These are phyloP conservation scores for Solanum appendiculatum DNA, from an alignment of 257 asterid species.

Conservation along the genomic window DNA sequence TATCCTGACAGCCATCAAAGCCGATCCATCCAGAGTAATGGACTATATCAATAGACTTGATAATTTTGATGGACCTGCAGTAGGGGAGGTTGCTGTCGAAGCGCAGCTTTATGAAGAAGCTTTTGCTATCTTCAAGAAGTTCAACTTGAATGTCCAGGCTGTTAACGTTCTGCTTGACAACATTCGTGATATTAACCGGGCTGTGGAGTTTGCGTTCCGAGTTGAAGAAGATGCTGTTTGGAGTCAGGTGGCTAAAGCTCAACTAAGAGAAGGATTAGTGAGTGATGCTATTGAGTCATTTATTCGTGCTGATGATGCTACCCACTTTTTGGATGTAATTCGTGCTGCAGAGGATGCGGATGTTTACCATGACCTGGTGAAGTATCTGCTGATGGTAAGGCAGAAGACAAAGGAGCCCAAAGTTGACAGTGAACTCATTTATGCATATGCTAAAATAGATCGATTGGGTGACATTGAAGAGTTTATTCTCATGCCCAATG, in stretches of 20 bases:
- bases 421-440: constrained; percentile 97
- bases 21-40: constrained; percentile 97
- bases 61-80: constrained; percentile 99
- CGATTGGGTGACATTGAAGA: constrained; percentile 92
- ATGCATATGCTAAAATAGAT: constrained; percentile 97
- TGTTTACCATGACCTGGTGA: constrained; percentile 92
- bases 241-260: constrained; percentile 99
- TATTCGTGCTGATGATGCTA: constrained; percentile 94
- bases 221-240: constrained; percentile 98
- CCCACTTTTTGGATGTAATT: constrained; percentile 85
- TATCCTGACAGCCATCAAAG: constrained; percentile 92
- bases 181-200: constrained; percentile 84
- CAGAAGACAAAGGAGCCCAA: constrained; percentile 93
- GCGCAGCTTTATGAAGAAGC: constrained; percentile 93
- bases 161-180: constrained; percentile 85
- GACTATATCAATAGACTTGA: constrained; percentile 94
- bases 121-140: constrained; percentile 91
- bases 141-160: constrained; percentile 98
- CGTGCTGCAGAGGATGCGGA: constrained; percentile 79
- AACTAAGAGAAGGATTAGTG: constrained; percentile 91
- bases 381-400: constrained; percentile 95
- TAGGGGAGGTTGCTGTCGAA: constrained; percentile 98
- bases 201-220: constrained; percentile 96
- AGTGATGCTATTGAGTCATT: constrained; percentile 98
- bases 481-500: constrained; percentile 97